Conservation (phyloP, 75 land plant genomes). For the Gnetum montanum region DNA sequence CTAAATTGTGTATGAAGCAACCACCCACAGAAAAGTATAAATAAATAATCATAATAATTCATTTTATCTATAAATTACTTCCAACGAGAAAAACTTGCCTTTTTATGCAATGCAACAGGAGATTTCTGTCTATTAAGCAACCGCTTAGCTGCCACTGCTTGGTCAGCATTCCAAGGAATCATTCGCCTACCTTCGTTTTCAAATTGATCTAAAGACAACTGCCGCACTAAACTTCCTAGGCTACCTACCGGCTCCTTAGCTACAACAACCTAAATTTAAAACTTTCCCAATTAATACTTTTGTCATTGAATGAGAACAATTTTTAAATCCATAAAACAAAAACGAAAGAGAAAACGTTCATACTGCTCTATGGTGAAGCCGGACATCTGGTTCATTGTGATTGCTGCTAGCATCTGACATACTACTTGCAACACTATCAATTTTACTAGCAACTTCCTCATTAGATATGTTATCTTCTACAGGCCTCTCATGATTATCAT, state of each 20-base stretch:
- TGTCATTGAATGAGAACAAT: neutral
- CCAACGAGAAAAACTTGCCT: conserved; percentile 45
- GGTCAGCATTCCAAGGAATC: conserved; percentile 44
- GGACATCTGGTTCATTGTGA: conserved; percentile 47
- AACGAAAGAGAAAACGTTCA: conserved; percentile 9
- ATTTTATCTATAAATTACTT: neutral
- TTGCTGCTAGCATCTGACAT: conserved; percentile 20
- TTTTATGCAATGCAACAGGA: conserved; percentile 72
- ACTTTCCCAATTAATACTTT: conserved; percentile 2
- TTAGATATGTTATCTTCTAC: conserved; percentile 12
- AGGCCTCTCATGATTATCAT: conserved; percentile 23
- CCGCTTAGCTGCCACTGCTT: conserved; percentile 38
- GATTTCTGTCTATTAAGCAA: conserved; percentile 59
- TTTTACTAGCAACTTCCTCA: conserved; percentile 16
- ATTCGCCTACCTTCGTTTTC: conserved; percentile 87
- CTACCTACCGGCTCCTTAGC: conserved; percentile 78
- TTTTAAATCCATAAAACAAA: neutral
- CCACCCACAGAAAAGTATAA: neutral
- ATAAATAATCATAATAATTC: neutral
- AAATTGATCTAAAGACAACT: conserved; percentile 85
- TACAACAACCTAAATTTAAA: conserved; percentile 59
- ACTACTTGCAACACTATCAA: conserved; percentile 16
- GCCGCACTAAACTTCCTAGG: conserved; percentile 75
- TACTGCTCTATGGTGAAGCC: conserved; percentile 83
- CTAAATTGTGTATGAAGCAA: too few relatives aligned